phyloP scores from a whole-genome alignment of 129 eudicot genomes.

The Mikania micrantha region DNA sequence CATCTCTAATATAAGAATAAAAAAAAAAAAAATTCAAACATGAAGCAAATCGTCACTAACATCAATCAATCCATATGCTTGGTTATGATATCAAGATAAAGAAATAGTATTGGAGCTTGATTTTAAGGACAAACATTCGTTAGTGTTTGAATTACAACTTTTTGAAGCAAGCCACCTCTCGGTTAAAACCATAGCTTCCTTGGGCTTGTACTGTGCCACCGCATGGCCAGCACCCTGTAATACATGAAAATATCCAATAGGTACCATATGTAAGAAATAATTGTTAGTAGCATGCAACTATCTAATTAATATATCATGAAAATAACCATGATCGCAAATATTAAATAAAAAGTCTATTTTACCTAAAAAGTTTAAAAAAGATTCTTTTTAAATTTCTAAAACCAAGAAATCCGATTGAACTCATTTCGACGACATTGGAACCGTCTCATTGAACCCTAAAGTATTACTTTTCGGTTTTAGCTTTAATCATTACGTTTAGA shows the following conservation, averaged over 20 bases:
- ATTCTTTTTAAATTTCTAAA: too few relatives aligned
- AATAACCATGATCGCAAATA: not conserved
- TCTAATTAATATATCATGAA: too few relatives aligned
- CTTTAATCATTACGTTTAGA: too few relatives aligned
- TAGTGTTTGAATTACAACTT: constrained; percentile 18
- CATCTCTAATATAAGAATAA: too few relatives aligned
- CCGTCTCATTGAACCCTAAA: too few relatives aligned
- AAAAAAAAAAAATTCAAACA: too few relatives aligned
- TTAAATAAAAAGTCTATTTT: too few relatives aligned
- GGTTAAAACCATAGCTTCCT: constrained; percentile 25
- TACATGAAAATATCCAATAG: not conserved
- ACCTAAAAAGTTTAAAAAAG: too few relatives aligned
- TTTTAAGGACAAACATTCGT: constrained; percentile 9
- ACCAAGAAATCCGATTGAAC: too few relatives aligned
- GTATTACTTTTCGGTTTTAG: too few relatives aligned
- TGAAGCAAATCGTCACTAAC: not conserved
- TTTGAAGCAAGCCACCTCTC: constrained; percentile 25
- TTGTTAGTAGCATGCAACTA: not conserved
- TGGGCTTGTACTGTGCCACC: constrained; percentile 32
- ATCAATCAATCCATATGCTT: not conserved
- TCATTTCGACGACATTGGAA: too few relatives aligned
- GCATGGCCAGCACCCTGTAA: constrained; percentile 36
- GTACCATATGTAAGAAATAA: not conserved
- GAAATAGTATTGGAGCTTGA: not conserved
- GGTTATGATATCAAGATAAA: not conserved